Conservation (phyloP, 306 rosid genomes). For the Castanea mollissima region DNA sequence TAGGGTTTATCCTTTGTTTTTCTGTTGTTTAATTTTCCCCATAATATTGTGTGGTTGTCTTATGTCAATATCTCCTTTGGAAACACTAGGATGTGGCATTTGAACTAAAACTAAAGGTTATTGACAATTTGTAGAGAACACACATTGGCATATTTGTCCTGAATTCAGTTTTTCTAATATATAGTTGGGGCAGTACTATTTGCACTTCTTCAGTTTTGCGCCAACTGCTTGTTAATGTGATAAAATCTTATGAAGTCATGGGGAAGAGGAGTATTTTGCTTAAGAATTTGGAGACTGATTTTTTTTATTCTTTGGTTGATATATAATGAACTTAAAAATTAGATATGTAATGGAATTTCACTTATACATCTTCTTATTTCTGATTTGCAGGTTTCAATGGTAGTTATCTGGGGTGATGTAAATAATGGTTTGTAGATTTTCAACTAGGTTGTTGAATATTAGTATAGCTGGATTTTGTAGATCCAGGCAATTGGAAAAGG, state of each 20-base stretch:
- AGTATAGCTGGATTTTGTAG: conserved; percentile 59
- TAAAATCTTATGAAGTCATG: not conserved
- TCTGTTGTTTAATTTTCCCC: no score
- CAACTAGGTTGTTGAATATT: conserved; percentile 68
- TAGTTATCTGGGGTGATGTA: conserved; percentile 27
- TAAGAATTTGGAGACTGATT: no score
- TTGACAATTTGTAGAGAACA: not conserved
- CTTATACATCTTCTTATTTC: not conserved
- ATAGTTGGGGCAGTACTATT: not conserved
- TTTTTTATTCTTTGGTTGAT: not conserved
- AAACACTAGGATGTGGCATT: no score
- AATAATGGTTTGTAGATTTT: conserved; percentile 48
- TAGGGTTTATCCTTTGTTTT: no score
- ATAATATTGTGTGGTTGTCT: no score
- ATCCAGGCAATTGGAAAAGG: conserved; percentile 41
- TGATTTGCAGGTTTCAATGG: conserved; percentile 11
- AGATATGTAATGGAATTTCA: not conserved
- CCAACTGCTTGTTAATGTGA: not conserved
- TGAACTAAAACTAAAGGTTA: no score
- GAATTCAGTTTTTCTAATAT: not conserved
- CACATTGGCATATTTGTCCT: not conserved
- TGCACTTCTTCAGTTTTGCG: not conserved
- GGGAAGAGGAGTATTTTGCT: not conserved
- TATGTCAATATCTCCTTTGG: no score
- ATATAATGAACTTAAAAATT: not conserved